phyloP scores from a whole-genome alignment of 306 rosid genomes.

The Crotalaria pallida region DNA sequence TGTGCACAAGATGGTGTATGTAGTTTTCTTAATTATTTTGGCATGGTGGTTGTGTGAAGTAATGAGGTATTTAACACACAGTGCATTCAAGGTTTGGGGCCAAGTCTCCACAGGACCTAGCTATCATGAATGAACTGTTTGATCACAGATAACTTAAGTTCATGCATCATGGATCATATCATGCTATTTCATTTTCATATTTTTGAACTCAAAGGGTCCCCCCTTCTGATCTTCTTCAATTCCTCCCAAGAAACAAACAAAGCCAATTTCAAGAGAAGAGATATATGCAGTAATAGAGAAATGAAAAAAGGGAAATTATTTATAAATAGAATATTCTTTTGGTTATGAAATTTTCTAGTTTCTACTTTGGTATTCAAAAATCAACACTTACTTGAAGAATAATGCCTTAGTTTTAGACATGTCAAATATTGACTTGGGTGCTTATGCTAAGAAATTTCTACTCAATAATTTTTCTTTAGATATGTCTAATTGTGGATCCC shows the following conservation, averaged over 20 bases:
- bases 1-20: constrained; percentile 1
- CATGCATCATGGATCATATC: too few species aligned
- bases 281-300: not conserved
- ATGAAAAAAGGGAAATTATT: not conserved
- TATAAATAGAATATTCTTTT: not conserved
- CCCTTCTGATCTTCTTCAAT: not conserved
- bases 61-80: constrained; percentile 56
- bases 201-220: constrained; percentile 13
- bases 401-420: too few species aligned
- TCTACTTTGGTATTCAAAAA: not conserved
- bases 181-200: constrained; percentile 23
- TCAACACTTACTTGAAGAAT: not conserved
- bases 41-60: constrained; percentile 68
- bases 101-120: too few species aligned
- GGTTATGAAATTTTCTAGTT: not conserved
- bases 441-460: not conserved
- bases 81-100: constrained; percentile 35
- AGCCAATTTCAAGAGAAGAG: not conserved
- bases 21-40: constrained; percentile 37
- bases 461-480: not conserved
- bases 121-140: too few species aligned
- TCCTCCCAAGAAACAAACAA: not conserved
- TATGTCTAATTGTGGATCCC: not conserved
- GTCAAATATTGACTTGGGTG: too few species aligned
- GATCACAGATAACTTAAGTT: too few species aligned